Evolutionary conservation across 257 asterid genomes (phyloP), one percentile per base, ranked within the genome.

Genomic region (Capsicum pubescens): DNA sequence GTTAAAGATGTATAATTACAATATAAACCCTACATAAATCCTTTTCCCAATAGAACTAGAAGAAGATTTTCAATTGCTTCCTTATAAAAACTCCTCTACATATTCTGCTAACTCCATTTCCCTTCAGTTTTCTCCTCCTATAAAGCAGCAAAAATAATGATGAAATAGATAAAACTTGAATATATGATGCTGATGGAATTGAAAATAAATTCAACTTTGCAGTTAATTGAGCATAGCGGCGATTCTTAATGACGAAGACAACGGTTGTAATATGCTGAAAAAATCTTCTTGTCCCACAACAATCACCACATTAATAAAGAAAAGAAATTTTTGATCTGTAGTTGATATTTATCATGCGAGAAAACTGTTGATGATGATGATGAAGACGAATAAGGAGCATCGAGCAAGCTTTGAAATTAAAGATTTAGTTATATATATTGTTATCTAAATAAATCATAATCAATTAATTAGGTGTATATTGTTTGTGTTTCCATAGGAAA

Each of bases 201-300:
- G 3, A 89, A 89, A 8, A 58, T 87, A 26, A 89, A 86, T 2
- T 90, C 90, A 19, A 90, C 89, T 8, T 4, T 83, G 39, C 89
- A 84, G 66, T 58, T 89, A 83, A 86, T 89, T 79, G 90, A 89
- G 55, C 90, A 87, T 44, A 87, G 89, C 44, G 86, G 85, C 1
- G 86, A 83, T 80, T 85, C 85, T 21, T 16, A 5, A 11, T 15
- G 50, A 64, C 13, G 9, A 17, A 44, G 46, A 64, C 32, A 64
- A 44, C 46, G 32, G 46, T 7, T 9, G 71, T 3, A 12, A 12
- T 64, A 55, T 6, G 6, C 17, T 3, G 59, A 17, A 55, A 2
- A 13, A 6, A 13, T 10, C 16, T 10, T 55, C 15, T 55, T 55
- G 17, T 55, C 13, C 59, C 16, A 55, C 17, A 0, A 1, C 16